Evolutionary conservation across 1,139 yeast species (phyloP), one percentile per base, ranked within the genome.

Genomic region (Pichia terricola): DNA sequence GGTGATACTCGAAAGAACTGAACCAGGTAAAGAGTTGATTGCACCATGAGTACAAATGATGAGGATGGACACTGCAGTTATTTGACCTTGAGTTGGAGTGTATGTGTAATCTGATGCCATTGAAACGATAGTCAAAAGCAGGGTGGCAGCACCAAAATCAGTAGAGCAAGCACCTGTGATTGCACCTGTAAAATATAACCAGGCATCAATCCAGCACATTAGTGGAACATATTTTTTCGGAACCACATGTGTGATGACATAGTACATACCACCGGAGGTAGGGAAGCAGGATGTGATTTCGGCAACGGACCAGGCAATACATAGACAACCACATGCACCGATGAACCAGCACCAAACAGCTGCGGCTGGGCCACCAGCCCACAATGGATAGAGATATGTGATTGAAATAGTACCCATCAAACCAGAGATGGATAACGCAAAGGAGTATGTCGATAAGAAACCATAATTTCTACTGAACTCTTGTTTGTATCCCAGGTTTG

Each of bases 281-380:
- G 88, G 88, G 58, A 78, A 75, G n/a, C 84, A 73, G 31, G 81
- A 73, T 1, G 82, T 81, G 43, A 79, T 63, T 50, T 79, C 79
- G 16, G 84, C 74, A 68, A 81, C 79, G n/a, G 81, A 70, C 45
- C 71, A 52, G 10, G 86, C 87, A 45, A 77, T 73, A 47, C 71
- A 63, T 42, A 79, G 59, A 48, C 81, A 74, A 50, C 80, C 79
- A 42, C 70, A 50, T n/a, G 76, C 74, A 37, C 80, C 73, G 42
- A 72, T 66, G 45, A 80, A 69, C 86, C 87, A 82, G 43, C 87
- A 85, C 86, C 87, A 81, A 25, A 79, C 73, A 27, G 77, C 68
- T 4, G 81, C 73, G 16, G 71, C 75, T 3, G 78, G 72, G 3
- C 81, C 81, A 22, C 77, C 77, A 26, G 72, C 64, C 43, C 71